phyloP scores from a whole-genome alignment of 805 yeast species.

The Zygosaccharomyces siamensis region DNA sequence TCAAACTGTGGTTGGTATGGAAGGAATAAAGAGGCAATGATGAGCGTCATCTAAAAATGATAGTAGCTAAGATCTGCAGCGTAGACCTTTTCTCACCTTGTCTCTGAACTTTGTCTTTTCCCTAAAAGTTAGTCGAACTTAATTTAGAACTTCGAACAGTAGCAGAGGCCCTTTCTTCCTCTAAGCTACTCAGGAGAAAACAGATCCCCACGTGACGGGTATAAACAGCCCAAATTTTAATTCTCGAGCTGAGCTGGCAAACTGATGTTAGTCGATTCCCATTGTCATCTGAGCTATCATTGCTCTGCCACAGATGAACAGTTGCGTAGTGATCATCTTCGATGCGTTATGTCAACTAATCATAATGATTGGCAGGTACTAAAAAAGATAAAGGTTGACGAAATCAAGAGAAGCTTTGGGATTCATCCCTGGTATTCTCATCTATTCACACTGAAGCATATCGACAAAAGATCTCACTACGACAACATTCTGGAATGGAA shows the following conservation, averaged over 20 bases:
- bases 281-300: conserved; percentile 33
- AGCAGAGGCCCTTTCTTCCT: neutral
- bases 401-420: conserved; percentile 52
- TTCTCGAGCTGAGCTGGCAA: neutral
- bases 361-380: conserved; percentile 26
- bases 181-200: neutral
- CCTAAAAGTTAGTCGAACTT: neutral
- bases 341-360: conserved; percentile 47
- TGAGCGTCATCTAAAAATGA: conserved; percentile 49
- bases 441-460: conserved; percentile 40
- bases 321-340: conserved; percentile 7
- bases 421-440: conserved; percentile 93
- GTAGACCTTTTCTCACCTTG: neutral
- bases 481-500: conserved; percentile 40
- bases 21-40: conserved; percentile 67
- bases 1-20: conserved; percentile 69
- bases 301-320: neutral
- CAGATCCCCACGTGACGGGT: conserved; percentile 1
- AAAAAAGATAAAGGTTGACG: conserved; percentile 15
- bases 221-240: neutral
- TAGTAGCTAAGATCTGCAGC: neutral
- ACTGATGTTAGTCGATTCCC: conserved; percentile 31
- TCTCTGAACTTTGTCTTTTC: neutral
- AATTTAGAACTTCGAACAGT: neutral
- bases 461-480: conserved; percentile 53